Evolutionary conservation across 2,329 filamentous ascomycete genomes (phyloP).

Genomic region (Clarireedia sp.): DNA sequence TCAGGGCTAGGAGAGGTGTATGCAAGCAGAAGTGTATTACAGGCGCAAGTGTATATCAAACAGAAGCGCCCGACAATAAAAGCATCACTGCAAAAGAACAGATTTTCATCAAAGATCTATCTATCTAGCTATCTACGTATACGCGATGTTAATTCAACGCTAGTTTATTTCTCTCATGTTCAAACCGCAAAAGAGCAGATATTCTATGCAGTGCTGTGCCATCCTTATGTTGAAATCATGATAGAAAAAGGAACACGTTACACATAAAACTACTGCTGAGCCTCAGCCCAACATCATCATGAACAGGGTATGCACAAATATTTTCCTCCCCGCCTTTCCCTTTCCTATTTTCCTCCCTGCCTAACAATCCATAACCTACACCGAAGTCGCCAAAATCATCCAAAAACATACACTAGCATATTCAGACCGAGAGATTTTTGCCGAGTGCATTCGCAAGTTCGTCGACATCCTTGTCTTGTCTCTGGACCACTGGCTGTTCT

Average conservation of each 20-base stretch:
- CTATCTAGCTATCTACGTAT: neutral
- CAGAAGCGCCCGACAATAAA: no score
- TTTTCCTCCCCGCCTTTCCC: neutral
- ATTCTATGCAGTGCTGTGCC: neutral
- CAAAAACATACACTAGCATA: slow-evolving; percentile 1
- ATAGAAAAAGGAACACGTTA: neutral
- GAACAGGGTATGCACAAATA: neutral
- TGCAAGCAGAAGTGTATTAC: neutral
- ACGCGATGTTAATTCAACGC: neutral
- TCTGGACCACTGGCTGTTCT: slow-evolving; percentile 60
- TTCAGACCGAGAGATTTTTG: slow-evolving; percentile 8
- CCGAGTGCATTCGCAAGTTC: slow-evolving; percentile 63
- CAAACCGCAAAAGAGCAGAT: neutral
- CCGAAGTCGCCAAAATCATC: neutral
- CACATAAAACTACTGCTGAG: neutral
- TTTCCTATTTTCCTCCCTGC: neutral
- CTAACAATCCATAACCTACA: neutral
- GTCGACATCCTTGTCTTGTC: slow-evolving; percentile 72
- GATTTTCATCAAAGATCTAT: neutral
- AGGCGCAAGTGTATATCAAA: neutral
- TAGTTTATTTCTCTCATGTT: neutral
- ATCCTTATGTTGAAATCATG: neutral
- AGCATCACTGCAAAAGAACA: neutral
- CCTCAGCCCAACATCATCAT: neutral
- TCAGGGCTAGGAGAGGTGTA: neutral